Base-by-base conservation (phyloP, 169 alveolate species). In the Miamiensis avidus region DNA sequence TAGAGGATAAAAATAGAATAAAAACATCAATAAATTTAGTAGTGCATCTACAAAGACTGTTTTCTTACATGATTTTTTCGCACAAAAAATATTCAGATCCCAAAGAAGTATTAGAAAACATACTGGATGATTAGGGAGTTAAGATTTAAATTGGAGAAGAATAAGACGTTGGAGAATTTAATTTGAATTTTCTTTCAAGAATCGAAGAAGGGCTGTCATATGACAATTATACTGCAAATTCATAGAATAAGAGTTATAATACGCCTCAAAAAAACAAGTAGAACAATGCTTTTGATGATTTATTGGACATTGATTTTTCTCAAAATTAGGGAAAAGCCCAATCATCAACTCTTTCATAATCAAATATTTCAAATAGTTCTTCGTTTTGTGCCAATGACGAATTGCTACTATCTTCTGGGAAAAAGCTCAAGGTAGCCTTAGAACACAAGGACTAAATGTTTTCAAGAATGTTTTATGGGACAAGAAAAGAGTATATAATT, bases 91-190 rank as follows among this genome's bases (percentile, higher is more conserved):
- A 79, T 79, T 75, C 84, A 0, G 74, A 65, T 32, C 84, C 84
- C 16, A 34, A 65, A 31, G 20, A 34, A 29, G 84, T 79, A 27
- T 79, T 79, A 65, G 75, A 79, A 49, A 79, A 79, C 64, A 79
- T 79, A 49, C 76, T 79, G 0, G 84, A 79, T 79, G 76, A 79
- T 64, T 15, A 79, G 29, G 82, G 84, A 79, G 64, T 49, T 49
- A 49, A 72, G 29, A 65, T 79, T n/a, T 49, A 34, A 49, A n/a
- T 79, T 28, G 84, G 84, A 0, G 84, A 79, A 29, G 34, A 79
- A 79, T 29, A 79, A 26, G 84, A 79, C 31, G 31, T 79, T 49
- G 84, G 76, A 6, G 84, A 79, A 79, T 79, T 79, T 79, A 79
- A 79, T 79, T 49, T 79, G 64, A 34, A 49, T 28, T 79, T 79